Conservation (phyloP, 78 protist species). For the Mastigamoeba balamuthi region DNA sequence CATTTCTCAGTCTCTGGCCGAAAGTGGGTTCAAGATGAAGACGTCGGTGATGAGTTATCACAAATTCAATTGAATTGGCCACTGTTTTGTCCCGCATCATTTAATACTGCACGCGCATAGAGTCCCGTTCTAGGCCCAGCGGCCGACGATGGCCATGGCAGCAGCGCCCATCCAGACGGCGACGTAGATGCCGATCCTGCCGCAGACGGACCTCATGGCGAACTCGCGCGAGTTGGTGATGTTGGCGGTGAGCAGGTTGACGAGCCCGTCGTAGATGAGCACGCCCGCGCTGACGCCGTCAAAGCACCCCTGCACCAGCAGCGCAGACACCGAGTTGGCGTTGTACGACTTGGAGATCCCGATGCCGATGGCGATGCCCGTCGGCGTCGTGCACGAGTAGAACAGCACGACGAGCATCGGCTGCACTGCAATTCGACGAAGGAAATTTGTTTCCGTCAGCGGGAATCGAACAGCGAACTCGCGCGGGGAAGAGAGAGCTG, state of each 20-base stretch:
- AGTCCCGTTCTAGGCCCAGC: conserved; percentile 5
- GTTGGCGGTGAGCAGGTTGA: background rate
- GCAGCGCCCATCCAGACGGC: background rate
- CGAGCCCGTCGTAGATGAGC: conserved; percentile 8
- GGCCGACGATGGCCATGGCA: conserved; percentile 2
- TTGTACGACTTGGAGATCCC: background rate
- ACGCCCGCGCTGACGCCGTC: conserved; percentile 35
- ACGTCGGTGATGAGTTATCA: too few species aligned
- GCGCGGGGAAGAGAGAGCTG: background rate
- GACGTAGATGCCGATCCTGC: background rate
- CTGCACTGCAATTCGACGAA: background rate
- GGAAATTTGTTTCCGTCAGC: too few species aligned
- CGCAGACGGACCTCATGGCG: background rate
- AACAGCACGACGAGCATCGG: background rate
- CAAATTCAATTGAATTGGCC: too few species aligned
- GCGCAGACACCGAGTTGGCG: background rate
- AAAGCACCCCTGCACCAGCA: conserved; percentile 23
- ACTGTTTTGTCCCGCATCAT: too few species aligned
- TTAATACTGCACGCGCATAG: too few species aligned
- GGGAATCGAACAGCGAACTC: background rate
- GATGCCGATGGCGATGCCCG: conserved; percentile 43
- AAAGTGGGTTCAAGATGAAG: too few species aligned
- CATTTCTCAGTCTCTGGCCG: too few species aligned
- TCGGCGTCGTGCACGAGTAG: conserved; percentile 32
- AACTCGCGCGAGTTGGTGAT: background rate